Conservation (phyloP, 495 filamentous ascomycete species). For the Penicillium arizonense region DNA sequence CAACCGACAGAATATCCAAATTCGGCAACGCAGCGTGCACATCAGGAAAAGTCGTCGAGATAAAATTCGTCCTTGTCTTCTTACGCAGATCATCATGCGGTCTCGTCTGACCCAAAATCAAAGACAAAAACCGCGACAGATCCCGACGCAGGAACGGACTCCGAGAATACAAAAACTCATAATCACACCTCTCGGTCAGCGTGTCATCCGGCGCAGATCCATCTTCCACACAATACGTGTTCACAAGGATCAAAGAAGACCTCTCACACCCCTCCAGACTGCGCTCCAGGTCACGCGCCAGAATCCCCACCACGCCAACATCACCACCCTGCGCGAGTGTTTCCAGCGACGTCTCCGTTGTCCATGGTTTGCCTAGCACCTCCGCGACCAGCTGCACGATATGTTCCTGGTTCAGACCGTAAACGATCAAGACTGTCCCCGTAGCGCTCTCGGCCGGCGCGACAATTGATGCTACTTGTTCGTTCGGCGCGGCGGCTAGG, state of each 20-base stretch:
- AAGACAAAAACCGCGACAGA: constrained; percentile 70
- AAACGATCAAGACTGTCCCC: constrained; percentile 56
- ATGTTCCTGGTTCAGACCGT: constrained; percentile 57
- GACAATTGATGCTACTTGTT: neutral
- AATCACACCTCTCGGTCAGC: constrained; percentile 66
- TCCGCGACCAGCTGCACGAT: constrained; percentile 68
- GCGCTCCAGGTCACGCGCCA: constrained; percentile 48
- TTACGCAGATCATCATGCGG: constrained; percentile 72
- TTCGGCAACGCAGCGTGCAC: constrained; percentile 81
- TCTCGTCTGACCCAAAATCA: constrained; percentile 71
- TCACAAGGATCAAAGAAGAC: constrained; percentile 58
- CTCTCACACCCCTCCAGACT: constrained; percentile 50
- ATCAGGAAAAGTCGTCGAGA: constrained; percentile 84
- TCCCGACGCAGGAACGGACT: constrained; percentile 71
- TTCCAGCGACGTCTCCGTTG: constrained; percentile 50
- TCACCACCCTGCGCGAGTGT: constrained; percentile 47
- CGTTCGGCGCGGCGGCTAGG: constrained; percentile 1
- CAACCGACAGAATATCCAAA: constrained; percentile 80
- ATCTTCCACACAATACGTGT: constrained; percentile 69
- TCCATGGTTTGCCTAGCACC: constrained; percentile 64
- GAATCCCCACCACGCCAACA: constrained; percentile 58
- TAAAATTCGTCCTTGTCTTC: constrained; percentile 75
- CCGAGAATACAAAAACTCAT: constrained; percentile 79
- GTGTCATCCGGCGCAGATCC: constrained; percentile 63
- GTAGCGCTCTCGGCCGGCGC: constrained; percentile 1